Evolutionary conservation across 495 filamentous ascomycete species (phyloP), one percentile per base, ranked within the genome.

Genomic region (Daldinia decipiens): DNA sequence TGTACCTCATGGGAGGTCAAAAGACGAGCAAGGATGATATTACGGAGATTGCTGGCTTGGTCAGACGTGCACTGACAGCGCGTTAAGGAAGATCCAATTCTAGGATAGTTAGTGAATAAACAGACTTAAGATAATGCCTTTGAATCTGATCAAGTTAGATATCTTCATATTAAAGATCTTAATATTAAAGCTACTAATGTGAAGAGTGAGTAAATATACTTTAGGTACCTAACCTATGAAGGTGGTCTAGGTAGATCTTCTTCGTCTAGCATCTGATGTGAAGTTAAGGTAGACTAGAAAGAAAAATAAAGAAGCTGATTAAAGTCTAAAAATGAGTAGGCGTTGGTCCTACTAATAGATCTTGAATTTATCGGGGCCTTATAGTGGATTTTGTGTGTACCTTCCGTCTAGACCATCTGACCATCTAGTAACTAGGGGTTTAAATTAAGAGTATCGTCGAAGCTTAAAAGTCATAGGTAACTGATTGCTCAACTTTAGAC

Each of bases 1-100:
- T 93, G 3, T 94, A 94, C 78, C 68, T 93, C 29, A 93, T 94
- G 91, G 86, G 90, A 5, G 87, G 89, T 69, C 84, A 90, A 73
- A 91, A 83, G 1, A 86, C 87, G 1, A 84, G 76, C 21, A 71
- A 79, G 27, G 81, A 85, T 56, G 83, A 84, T 3, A 54, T 91
- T 13, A 68, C 62, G n/a, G 77, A 74, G 57, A 79, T 91, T 52
- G 84, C 89, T 70, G 64, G 19, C 8, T 19, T 73, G 54, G 45
- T 79, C 17, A 55, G 21, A 50, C 45, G 29, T 4, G 65, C 57
- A 9, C 58, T 73, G 21, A 31, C 13, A 11, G 24, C 8, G 6
- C 8, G 11, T 17, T 52, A 52, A 62, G 43, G 19, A 47, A 47
- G 12, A 47, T 19, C 43, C 8, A 21, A 19, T 24, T 19, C 6